These are phyloP conservation scores for Rhodotorula sphaerocarpa DNA, from an alignment of 768 basidiomycete genomes.

Conservation along the genomic window DNA sequence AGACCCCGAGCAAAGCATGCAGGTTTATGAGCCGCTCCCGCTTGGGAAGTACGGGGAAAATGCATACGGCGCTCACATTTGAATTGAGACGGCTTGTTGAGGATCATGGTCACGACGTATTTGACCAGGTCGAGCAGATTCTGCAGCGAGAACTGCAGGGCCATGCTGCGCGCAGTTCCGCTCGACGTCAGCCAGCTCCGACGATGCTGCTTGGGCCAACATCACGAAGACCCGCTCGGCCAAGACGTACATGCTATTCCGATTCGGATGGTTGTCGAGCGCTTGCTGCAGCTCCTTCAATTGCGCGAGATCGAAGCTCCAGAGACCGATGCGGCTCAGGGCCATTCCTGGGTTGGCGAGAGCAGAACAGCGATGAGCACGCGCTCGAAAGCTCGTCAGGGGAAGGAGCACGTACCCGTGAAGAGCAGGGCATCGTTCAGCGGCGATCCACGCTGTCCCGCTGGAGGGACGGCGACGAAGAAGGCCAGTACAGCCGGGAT, in stretches of 20 bases:
- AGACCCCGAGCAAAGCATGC: constrained; percentile 29
- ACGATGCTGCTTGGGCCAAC: too few species aligned
- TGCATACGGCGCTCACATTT: constrained; percentile 13
- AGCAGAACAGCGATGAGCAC: not conserved
- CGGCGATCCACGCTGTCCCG: constrained; percentile 34
- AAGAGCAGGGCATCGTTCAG: constrained; percentile 49
- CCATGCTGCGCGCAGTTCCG: constrained; percentile 26
- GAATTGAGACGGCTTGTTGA: constrained; percentile 41
- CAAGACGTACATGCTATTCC: constrained; percentile 45
- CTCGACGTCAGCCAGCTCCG: too few species aligned
- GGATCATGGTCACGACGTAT: constrained; percentile 45
- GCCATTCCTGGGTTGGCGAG: constrained; percentile 47
- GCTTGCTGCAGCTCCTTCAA: constrained; percentile 50
- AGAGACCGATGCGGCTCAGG: constrained; percentile 49
- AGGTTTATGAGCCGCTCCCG: not conserved
- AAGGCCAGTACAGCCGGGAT: constrained; percentile 49
- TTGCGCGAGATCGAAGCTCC: constrained; percentile 53
- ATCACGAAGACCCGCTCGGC: not conserved
- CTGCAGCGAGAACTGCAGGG: constrained; percentile 46
- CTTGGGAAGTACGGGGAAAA: too few species aligned
- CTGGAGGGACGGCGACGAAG: constrained; percentile 39
- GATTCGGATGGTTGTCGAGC: constrained; percentile 48
- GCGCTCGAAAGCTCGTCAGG: not conserved
- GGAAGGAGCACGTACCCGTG: constrained; percentile 40
- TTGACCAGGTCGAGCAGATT: constrained; percentile 41